Evolutionary conservation across 106 monocot genomes (phyloP).

Genomic region (Acorus gramineus): DNA sequence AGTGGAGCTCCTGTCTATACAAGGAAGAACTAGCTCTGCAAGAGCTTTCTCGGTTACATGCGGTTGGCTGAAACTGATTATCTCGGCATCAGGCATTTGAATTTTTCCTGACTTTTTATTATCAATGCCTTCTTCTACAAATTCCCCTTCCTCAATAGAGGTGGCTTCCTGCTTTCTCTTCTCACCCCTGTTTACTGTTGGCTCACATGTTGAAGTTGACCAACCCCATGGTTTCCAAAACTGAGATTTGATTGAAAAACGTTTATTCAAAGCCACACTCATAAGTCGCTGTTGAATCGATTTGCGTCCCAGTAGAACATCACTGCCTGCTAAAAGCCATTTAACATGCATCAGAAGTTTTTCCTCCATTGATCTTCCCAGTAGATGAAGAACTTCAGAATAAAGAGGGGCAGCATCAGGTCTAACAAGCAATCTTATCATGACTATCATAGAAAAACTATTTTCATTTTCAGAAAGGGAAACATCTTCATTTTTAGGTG

Average conservation of each 20-base stretch:
- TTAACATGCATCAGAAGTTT: constrained; percentile 68
- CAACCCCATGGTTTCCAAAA: constrained; percentile 95
- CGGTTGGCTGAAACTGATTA: constrained; percentile 31
- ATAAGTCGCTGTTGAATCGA: constrained; percentile 85
- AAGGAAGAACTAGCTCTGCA: constrained; percentile 72
- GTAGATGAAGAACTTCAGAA: constrained; percentile 82
- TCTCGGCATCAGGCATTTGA: constrained; percentile 31
- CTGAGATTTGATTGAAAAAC: constrained; percentile 59
- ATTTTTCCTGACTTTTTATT: constrained; percentile 40
- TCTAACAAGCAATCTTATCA: constrained; percentile 83
- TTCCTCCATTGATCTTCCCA: constrained; percentile 84
- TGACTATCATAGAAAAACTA: constrained; percentile 67
- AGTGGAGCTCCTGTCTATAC: constrained; percentile 76
- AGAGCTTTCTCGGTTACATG: constrained; percentile 83
- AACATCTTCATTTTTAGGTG: constrained; percentile 59
- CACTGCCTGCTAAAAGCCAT: constrained; percentile 85
- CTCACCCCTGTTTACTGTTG: constrained; percentile 19
- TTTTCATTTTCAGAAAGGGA: constrained; percentile 83
- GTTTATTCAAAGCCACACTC: constrained; percentile 53
- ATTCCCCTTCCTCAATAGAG: constrained; percentile 92
- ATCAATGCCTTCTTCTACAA: constrained; percentile 68
- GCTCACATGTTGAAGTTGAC: constrained; percentile 25
- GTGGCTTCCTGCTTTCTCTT: constrained; percentile 57
- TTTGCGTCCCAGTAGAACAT: constrained; percentile 84
- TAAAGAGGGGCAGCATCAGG: constrained; percentile 96